phyloP scores from a whole-genome alignment of 176 grass and related monocot species.

The Phoenix roebelenii region DNA sequence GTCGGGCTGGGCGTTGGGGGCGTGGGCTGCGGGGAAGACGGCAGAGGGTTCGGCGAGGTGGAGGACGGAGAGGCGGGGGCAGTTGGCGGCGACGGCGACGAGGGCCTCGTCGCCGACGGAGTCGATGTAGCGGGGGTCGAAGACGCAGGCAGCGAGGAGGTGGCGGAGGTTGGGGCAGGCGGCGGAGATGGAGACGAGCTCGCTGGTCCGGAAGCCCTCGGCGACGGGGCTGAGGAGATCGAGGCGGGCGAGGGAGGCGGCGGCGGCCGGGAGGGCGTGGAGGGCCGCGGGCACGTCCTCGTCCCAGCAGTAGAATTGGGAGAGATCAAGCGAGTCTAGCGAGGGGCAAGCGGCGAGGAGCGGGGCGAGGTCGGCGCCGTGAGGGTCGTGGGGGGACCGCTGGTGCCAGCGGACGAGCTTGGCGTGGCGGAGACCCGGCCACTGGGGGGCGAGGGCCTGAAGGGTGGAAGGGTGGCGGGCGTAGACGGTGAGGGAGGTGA shows the following conservation, averaged over 20 bases:
- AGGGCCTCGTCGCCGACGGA: slow-evolving; percentile 53
- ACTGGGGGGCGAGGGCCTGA: slow-evolving; percentile 37
- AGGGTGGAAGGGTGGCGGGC: slow-evolving; percentile 79
- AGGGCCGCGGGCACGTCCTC: slow-evolving; percentile 68
- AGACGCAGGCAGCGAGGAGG: slow-evolving; percentile 61
- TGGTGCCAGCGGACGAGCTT: slow-evolving; percentile 97
- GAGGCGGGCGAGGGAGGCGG: slow-evolving; percentile 41
- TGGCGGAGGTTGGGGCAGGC: slow-evolving; percentile 52
- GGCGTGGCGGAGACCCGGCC: slow-evolving; percentile 40
- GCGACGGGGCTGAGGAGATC: slow-evolving; percentile 67
- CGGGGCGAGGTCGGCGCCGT: slow-evolving; percentile 66
- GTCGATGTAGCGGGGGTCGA: slow-evolving; percentile 67
- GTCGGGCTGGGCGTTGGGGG: neutral
- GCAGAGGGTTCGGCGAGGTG: slow-evolving; percentile 59
- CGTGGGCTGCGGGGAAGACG: neutral
- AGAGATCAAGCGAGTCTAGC: slow-evolving; percentile 59
- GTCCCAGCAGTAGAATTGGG: slow-evolving; percentile 97
- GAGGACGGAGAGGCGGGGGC: slow-evolving; percentile 35
- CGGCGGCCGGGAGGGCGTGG: slow-evolving; percentile 25
- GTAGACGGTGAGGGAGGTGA: slow-evolving; percentile 53
- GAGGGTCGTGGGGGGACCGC: slow-evolving; percentile 31
- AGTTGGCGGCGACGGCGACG: slow-evolving; percentile 30
- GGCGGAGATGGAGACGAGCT: slow-evolving; percentile 43
- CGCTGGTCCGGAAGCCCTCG: slow-evolving; percentile 60
- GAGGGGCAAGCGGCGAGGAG: slow-evolving; percentile 36